phyloP scores from a whole-genome alignment of 1,139 yeast species.

The Taiozyma onychis region DNA sequence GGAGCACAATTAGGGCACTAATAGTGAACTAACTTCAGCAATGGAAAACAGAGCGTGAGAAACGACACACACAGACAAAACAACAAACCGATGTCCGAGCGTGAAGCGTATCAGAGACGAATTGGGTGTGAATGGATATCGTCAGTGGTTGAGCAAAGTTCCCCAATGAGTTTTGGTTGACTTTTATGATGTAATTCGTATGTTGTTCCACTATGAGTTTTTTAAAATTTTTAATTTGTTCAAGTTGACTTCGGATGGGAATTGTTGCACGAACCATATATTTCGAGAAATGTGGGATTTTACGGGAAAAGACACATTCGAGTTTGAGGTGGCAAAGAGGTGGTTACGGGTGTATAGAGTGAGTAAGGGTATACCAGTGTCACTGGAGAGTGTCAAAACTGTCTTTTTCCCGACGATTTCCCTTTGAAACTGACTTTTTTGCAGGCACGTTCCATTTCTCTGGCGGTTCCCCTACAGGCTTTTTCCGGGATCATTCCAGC shows the following conservation, averaged over 20 bases:
- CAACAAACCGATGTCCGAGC: background rate
- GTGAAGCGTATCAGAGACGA: background rate
- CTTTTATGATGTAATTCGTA: background rate
- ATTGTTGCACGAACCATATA: background rate
- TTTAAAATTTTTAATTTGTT: background rate
- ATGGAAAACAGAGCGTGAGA: background rate
- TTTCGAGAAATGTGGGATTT: background rate
- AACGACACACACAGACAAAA: background rate
- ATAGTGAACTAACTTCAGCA: background rate
- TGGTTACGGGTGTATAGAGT: background rate
- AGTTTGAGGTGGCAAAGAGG: background rate
- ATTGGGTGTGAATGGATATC: background rate
- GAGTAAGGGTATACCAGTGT: background rate
- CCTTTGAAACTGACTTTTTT: background rate
- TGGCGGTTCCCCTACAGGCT: background rate
- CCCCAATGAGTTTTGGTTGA: background rate
- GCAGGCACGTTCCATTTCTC: background rate
- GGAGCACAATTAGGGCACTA: background rate
- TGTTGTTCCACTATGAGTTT: background rate
- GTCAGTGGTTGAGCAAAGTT: background rate
- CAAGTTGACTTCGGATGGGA: background rate
- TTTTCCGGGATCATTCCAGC: background rate
- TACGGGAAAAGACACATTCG: background rate
- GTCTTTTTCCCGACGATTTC: background rate
- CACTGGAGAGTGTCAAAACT: background rate